phyloP scores from a whole-genome alignment of 2,329 filamentous ascomycete species.

The Botrytis pseudocinerea region DNA sequence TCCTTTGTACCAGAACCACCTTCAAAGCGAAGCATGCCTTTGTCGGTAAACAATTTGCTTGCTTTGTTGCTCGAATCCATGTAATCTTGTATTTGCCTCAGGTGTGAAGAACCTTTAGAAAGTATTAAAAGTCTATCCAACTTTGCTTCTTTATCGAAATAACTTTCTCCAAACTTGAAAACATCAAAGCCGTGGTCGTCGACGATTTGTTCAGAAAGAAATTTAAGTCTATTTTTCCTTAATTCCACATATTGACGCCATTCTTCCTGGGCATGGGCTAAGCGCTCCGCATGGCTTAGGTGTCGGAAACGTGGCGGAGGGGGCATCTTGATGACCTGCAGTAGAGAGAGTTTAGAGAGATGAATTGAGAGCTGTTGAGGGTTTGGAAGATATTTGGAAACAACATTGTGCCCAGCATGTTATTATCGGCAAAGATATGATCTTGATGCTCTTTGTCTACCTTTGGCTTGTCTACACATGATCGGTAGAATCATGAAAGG shows the following conservation, averaged over 20 bases:
- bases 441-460: slow-evolving; percentile 8
- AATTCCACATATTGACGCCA: not conserved
- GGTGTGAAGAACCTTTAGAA: not conserved
- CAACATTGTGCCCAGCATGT: not conserved
- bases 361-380: not conserved
- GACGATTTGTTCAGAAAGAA: not conserved
- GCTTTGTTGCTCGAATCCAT: not conserved
- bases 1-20: not conserved
- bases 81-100: too few species aligned
- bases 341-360: not conserved
- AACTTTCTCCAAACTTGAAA: not conserved
- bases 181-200: not conserved
- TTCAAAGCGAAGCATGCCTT: not conserved
- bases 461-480: not conserved
- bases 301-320: not conserved
- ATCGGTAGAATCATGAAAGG: slow-evolving; percentile 1
- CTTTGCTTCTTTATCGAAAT: not conserved
- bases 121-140: not conserved
- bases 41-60: not conserved
- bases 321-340: not conserved
- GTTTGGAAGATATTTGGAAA: not conserved
- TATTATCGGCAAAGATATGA: not conserved
- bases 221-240: not conserved
- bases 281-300: not conserved
- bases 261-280: not conserved